A percentile compares a stretch with the other conserved stretches of the same genome.
phyloP scores from a whole-genome alignment of 176 grass and related monocot species.

The Rhipidocladum racemiflorum region DNA sequence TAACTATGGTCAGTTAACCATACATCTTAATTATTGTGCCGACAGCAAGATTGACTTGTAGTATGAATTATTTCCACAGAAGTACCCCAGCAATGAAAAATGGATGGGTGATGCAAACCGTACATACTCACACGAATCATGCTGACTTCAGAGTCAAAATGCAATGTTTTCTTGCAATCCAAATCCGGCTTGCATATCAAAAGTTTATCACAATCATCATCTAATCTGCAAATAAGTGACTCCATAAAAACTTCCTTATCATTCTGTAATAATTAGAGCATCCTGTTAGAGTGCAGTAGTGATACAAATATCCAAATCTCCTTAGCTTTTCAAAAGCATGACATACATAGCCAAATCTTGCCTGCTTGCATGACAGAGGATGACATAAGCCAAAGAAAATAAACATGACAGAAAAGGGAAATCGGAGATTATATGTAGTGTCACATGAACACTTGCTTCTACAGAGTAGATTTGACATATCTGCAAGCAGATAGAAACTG shows the following conservation, averaged over 20 bases:
- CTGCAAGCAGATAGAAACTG: slow-evolving; percentile 13
- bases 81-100: not conserved
- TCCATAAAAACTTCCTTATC: slow-evolving; percentile 90
- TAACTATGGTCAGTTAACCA: not conserved
- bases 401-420: slow-evolving; percentile 13
- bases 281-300: slow-evolving; percentile 16
- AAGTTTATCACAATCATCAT: slow-evolving; percentile 79
- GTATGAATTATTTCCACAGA: slow-evolving; percentile 15
- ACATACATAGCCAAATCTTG: not conserved
- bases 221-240: slow-evolving; percentile 91
- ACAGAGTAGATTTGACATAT: not conserved
- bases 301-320: slow-evolving; percentile 7
- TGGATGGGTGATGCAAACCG: not conserved
- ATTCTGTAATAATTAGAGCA: slow-evolving; percentile 48
- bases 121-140: slow-evolving; percentile 36
- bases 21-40: not conserved
- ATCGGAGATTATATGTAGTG: slow-evolving; percentile 1
- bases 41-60: not conserved
- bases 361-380: not conserved
- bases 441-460: slow-evolving; percentile 15
- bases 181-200: slow-evolving; percentile 84
- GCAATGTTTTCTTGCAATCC: slow-evolving; percentile 81
- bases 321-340: not conserved
- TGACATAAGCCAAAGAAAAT: not conserved
- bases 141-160: slow-evolving; percentile 80